Evolutionary conservation across 345 rosid genomes (phyloP), one percentile per base, ranked within the genome.

Genomic region (Aegle marmelos): DNA sequence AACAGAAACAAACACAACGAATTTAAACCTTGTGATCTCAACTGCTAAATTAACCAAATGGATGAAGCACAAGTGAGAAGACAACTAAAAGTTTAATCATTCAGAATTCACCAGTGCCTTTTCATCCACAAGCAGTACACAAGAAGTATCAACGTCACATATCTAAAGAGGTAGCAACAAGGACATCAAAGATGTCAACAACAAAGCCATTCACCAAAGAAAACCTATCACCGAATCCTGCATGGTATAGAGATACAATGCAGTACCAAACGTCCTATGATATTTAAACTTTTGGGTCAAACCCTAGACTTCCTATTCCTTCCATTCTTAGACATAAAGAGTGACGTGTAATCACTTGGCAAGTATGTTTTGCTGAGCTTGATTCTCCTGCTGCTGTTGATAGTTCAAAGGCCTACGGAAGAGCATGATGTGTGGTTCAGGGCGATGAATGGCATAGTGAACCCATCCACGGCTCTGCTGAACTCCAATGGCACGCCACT

Each of bases 381-480:
- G 95, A 83, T 85, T 87, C 89, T 95, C 90, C 81, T 91, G 95
- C 82, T 88, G 97, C 90, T 93, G 98, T 87, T 95, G 98, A 60
- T 84, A 90, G 88, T 94, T 96, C 68, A 96, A 84, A 5, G 97
- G 87, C 88, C 97, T 89, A 87, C 95, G 90, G 80, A 94, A 96
- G 60, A 96, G 98, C 99, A 93, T 95, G 78, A 95, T 96, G 77
- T 96, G 99, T 82, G 98, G 98, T 84, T 95, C 98, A 19, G 98
- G 98, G 37, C 98, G 95, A 79, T 93, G 98, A 78, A 95, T 84
- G 0, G 98, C 97, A 77, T 95, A 93, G 85, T 93, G 98, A 1
- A 91, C 94, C 98, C 98, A 95, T n/a, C 98, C 98, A 6, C 98
- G 91, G 84, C 98, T 95, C 88, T 92, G 98, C 78, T 94, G 98